A percentile compares a stretch with the other conserved stretches of the same genome.
phyloP scores from a whole-genome alignment of 2,329 filamentous ascomycete genomes.

The Sporothrix pseudoabietina region DNA sequence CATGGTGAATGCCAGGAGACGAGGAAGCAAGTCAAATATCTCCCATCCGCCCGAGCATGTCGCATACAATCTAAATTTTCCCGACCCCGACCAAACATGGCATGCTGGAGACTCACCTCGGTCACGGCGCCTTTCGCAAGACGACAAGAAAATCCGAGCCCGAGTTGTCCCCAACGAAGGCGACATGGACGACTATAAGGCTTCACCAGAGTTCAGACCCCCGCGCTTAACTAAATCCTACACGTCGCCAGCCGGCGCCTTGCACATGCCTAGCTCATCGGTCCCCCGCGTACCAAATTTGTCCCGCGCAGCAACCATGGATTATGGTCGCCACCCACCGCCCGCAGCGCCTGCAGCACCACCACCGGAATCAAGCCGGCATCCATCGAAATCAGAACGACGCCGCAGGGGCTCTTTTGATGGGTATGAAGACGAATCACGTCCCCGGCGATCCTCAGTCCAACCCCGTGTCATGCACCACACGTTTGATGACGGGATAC shows the following conservation, averaged over 20 bases:
- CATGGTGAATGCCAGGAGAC: constrained; percentile 30
- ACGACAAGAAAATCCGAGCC: constrained; percentile 32
- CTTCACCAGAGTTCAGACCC: constrained; percentile 33
- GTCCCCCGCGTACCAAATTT: constrained; percentile 30
- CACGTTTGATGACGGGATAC: constrained; percentile 22
- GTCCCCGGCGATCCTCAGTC: not conserved
- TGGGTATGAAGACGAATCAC: constrained; percentile 30
- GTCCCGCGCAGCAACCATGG: constrained; percentile 35
- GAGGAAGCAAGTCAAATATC: constrained; percentile 32
- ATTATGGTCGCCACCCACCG: constrained; percentile 29
- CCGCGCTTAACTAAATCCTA: constrained; percentile 39
- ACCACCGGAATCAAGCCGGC: constrained; percentile 25
- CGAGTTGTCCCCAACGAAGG: constrained; percentile 4
- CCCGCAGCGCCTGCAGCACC: constrained; percentile 30
- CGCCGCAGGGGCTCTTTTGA: constrained; percentile 34
- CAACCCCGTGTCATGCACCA: constrained; percentile 27
- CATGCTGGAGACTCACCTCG: constrained; percentile 20
- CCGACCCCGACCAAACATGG: constrained; percentile 34
- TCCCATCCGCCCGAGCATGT: constrained; percentile 1
- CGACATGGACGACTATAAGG: constrained; percentile 31
- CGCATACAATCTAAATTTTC: constrained; percentile 30
- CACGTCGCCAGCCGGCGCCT: constrained; percentile 32
- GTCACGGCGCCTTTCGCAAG: constrained; percentile 33
- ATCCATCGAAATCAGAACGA: constrained; percentile 30
- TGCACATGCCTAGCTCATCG: constrained; percentile 34